These are phyloP conservation scores for Nadsonia commutata DNA, from an alignment of 1,139 yeast genomes.

Conservation along the genomic window DNA sequence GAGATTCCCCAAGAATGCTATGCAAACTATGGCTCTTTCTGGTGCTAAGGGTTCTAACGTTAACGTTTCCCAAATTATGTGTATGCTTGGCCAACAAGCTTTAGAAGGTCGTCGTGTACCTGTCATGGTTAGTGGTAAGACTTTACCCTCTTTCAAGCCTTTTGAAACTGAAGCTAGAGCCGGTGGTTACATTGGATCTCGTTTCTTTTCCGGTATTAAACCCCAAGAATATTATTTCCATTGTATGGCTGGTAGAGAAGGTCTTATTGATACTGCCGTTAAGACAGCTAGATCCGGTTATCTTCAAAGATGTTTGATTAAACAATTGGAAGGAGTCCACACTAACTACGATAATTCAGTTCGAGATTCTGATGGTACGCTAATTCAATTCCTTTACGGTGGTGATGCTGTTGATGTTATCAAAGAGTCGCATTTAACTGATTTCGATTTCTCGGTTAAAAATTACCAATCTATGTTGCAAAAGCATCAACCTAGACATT, in stretches of 20 bases:
- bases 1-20: conserved; percentile 85
- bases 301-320: conserved; percentile 94
- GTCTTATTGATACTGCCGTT: conserved; percentile 97
- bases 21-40: conserved; percentile 98
- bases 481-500: conserved; percentile 75
- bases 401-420: conserved; percentile 95
- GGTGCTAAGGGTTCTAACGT: conserved; percentile 99
- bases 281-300: conserved; percentile 98
- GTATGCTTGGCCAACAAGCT: conserved; percentile 97
- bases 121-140: conserved; percentile 96
- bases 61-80: conserved; percentile 97
- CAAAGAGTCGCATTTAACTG: conserved; percentile 85
- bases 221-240: conserved; percentile 99
- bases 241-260: conserved; percentile 99
- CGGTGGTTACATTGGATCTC: conserved; percentile 94
- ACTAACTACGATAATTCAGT: conserved; percentile 90
- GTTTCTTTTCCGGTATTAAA: conserved; percentile 94
- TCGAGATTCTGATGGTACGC: conserved; percentile 88
- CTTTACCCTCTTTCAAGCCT: conserved; percentile 91
- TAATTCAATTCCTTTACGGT: conserved; percentile 92
- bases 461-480: conserved; percentile 76
- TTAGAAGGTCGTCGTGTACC: conserved; percentile 99
- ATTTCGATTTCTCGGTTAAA: conserved; percentile 84
- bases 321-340: conserved; percentile 95
- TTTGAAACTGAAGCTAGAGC: conserved; percentile 96